Evolutionary conservation across 225 moss, liverwort and hornwort genomes (phyloP).

Genomic region (Ulota crispa): DNA sequence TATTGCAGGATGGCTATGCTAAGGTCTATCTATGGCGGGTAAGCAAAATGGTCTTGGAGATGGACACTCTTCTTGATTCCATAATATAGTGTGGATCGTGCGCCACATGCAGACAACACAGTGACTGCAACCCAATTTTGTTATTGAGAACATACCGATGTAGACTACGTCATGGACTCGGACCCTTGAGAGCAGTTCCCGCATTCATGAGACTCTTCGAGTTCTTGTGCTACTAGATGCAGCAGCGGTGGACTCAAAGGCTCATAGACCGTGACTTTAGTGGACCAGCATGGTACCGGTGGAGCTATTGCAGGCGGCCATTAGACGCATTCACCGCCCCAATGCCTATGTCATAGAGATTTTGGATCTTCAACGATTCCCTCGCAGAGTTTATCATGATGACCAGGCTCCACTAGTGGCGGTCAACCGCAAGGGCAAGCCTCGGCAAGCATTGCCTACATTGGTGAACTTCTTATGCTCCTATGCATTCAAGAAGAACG

Average conservation of each 20-base stretch:
- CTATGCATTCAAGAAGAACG: too few species aligned
- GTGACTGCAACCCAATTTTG: accelerated
- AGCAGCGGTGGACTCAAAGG: accelerated
- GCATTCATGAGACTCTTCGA: not conserved
- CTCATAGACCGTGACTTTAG: too few species aligned
- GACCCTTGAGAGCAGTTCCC: not conserved
- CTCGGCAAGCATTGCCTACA: too few species aligned
- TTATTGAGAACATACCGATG: not conserved
- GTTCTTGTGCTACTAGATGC: not conserved
- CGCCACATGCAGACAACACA: not conserved
- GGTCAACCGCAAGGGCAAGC: too few species aligned
- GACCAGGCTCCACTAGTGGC: too few species aligned
- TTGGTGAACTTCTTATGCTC: too few species aligned
- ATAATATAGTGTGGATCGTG: not conserved
- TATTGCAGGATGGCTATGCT: not conserved
- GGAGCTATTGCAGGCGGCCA: too few species aligned
- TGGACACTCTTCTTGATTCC: accelerated
- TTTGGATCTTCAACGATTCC: too few species aligned
- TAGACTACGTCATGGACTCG: accelerated
- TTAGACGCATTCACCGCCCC: too few species aligned
- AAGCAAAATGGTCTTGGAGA: not conserved
- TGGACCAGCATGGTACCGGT: too few species aligned
- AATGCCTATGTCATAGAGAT: too few species aligned
- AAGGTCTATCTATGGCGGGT: not conserved
- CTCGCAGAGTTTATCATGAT: too few species aligned